Evolutionary conservation across 345 rosid species (phyloP), one percentile per base, ranked within the genome.

Genomic region (Lumnitzera littorea): DNA sequence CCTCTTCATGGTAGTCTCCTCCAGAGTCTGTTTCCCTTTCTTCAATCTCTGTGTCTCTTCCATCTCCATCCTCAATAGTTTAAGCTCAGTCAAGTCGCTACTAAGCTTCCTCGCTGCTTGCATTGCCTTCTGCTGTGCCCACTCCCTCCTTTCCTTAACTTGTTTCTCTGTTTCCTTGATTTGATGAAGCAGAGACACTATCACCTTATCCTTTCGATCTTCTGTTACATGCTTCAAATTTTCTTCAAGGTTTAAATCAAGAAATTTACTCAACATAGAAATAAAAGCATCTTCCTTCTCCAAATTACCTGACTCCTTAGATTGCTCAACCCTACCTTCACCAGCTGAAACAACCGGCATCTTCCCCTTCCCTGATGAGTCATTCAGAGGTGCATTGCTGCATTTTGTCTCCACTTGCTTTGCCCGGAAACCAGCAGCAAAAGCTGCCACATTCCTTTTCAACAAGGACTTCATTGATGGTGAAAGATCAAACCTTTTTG

Each of bases 101-200:
- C 90, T 84, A 36, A 87, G 87, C 80, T 77, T 94, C 70, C 82
- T 80, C 1, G 96, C 99, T 68, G 97, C 99, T 82, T 94, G 99
- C 87, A 87, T 80, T 24, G 97, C 99, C 85, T 90, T 94, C 78
- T 87, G 84, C 52, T 84, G 97, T 46, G 97, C 96, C 99, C 99
- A 94, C 15, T 90, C 97, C 78, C 79, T 88, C 64, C 91, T 81
- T 46, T 90, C 99, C 74, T 86, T 83, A 57, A 86, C 79, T 74
- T 87, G 91, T 72, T 67, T 86, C 72, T 84, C 89, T 46, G 84
- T 80, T 73, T 86, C 96, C 75, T 84, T 80, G 60, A 86, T 78
- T 74, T 89, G 87, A 51, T 72, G 82, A 60, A 80, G 74, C 66
- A 87, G 67, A 61, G 77, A 70, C 53, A 86, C 65, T 59, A 87